Conservation (phyloP, 805 yeast genomes). For the Saccharomycopsis sp. region DNA sequence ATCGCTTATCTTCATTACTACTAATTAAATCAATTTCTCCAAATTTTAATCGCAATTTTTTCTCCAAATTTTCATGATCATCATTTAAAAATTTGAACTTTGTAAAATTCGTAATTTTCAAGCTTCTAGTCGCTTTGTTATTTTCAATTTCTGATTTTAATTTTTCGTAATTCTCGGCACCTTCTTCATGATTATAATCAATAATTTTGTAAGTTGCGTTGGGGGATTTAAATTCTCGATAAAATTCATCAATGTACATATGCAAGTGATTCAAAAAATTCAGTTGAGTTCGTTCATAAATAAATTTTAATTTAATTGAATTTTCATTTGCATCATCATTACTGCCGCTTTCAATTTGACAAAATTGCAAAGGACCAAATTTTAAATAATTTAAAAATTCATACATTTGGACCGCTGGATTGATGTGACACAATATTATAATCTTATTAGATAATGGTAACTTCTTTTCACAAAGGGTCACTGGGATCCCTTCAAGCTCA, state of each 20-base stretch:
- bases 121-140: slow-evolving; percentile 18
- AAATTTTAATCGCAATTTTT: slow-evolving; percentile 14
- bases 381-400: slow-evolving; percentile 20
- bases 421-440: slow-evolving; percentile 14
- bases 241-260: slow-evolving; percentile 16
- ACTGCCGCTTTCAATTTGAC: slow-evolving; percentile 3
- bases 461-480: not conserved
- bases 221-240: slow-evolving; percentile 18
- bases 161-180: slow-evolving; percentile 8
- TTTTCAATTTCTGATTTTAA: slow-evolving; percentile 14
- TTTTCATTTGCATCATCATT: slow-evolving; percentile 4
- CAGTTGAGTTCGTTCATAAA: slow-evolving; percentile 16
- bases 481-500: slow-evolving; percentile 1
- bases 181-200: slow-evolving; percentile 8
- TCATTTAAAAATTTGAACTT: slow-evolving; percentile 17
- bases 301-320: slow-evolving; percentile 18
- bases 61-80: slow-evolving; percentile 22
- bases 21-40: slow-evolving; percentile 21
- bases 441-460: slow-evolving; percentile 13
- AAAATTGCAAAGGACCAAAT: slow-evolving; percentile 22
- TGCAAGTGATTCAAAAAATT: slow-evolving; percentile 19
- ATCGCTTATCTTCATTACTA: slow-evolving; percentile 19
- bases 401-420: slow-evolving; percentile 9
- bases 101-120: slow-evolving; percentile 16
- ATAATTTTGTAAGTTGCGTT: slow-evolving; percentile 14